phyloP scores from a whole-genome alignment of 2,329 filamentous ascomycete genomes.

The Waltergamsia citrina region DNA sequence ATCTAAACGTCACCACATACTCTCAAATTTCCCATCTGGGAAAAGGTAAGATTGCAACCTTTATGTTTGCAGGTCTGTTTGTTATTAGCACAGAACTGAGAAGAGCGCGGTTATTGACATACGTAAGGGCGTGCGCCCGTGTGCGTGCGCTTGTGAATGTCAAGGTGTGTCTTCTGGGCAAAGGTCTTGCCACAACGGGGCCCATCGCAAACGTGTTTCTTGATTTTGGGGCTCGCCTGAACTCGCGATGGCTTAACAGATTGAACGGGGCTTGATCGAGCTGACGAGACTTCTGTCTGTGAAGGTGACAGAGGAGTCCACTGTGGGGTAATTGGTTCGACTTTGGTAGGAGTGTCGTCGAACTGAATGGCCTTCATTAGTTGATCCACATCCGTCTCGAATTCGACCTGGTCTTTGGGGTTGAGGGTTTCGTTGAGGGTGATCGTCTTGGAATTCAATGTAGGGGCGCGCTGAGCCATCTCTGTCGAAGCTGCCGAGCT shows the following conservation, averaged over 20 bases:
- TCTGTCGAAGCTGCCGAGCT: neutral
- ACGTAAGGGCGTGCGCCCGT: constrained; percentile 88
- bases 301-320: neutral
- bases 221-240: constrained; percentile 24
- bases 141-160: constrained; percentile 82
- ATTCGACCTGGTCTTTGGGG: constrained; percentile 45
- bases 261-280: neutral
- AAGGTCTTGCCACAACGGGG: constrained; percentile 72
- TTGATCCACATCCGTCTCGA: constrained; percentile 76
- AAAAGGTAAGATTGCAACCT: constrained; percentile 71
- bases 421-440: constrained; percentile 35
- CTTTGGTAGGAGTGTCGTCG: constrained; percentile 33
- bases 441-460: constrained; percentile 24
- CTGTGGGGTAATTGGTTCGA: no score
- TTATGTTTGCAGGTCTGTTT: constrained; percentile 56
- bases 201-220: constrained; percentile 64
- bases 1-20: no score
- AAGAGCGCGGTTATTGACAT: constrained; percentile 26
- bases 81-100: constrained; percentile 6
- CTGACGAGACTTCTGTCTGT: constrained; percentile 1
- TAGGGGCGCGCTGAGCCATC: constrained; percentile 3
- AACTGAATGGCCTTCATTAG: constrained; percentile 84
- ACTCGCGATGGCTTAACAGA: no score
- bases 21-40: constrained; percentile 84
- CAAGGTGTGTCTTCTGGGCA: constrained; percentile 83